Conservation (phyloP, 495 filamentous ascomycete species). For the Penicillium pulvis region DNA sequence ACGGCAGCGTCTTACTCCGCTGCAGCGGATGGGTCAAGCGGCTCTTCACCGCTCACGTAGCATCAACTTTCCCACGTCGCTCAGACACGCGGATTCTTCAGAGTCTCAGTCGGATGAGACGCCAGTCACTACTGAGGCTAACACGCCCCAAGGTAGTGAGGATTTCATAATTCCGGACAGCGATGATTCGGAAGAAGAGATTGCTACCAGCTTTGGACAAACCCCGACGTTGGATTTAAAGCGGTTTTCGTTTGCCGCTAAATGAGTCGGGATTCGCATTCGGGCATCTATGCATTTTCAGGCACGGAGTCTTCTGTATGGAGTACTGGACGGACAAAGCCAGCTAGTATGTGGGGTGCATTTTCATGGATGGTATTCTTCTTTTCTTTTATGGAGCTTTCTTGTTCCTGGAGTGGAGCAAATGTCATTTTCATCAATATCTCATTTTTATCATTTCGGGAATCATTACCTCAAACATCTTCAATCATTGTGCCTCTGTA, state of each 20-base stretch:
- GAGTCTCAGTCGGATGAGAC: slow-evolving; percentile 12
- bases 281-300: slow-evolving; percentile 13
- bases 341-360: slow-evolving; percentile 11
- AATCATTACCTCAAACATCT: background rate
- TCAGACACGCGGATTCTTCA: slow-evolving; percentile 16
- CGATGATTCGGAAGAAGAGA: slow-evolving; percentile 61
- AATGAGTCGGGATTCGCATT: slow-evolving; percentile 15
- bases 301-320: slow-evolving; percentile 8
- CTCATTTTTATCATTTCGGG: background rate
- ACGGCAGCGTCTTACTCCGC: slow-evolving; percentile 43
- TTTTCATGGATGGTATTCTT: slow-evolving; percentile 10
- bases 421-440: slow-evolving; percentile 5
- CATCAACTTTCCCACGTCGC: slow-evolving; percentile 32
- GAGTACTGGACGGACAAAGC: slow-evolving; percentile 21
- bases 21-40: slow-evolving; percentile 50
- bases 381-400: background rate
- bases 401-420: slow-evolving; percentile 1
- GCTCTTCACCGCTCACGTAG: slow-evolving; percentile 48
- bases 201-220: slow-evolving; percentile 24
- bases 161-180: slow-evolving; percentile 73
- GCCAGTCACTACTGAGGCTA: slow-evolving; percentile 6
- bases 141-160: slow-evolving; percentile 63
- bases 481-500: no score
- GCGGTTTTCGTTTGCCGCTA: slow-evolving; percentile 53
- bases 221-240: slow-evolving; percentile 49